Evolutionary conservation across 2,329 filamentous ascomycete genomes (phyloP).

Genomic region (Immersiporthe knoxdaviesiana): DNA sequence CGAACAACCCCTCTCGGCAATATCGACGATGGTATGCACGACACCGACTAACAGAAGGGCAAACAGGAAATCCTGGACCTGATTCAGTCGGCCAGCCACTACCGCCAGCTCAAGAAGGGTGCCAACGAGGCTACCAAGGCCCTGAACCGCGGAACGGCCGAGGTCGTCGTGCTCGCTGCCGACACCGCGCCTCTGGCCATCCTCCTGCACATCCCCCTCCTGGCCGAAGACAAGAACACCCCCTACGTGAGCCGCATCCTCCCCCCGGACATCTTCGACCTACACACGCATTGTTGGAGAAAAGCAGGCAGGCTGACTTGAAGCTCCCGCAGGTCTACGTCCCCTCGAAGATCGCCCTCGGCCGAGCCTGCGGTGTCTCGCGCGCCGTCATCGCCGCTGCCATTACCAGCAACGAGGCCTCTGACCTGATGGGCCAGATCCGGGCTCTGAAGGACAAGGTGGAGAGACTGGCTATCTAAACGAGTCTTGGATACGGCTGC

Average conservation of each 20-base stretch:
- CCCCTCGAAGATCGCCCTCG: conserved; percentile 80
- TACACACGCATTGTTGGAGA: no score
- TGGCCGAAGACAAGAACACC: conserved; percentile 78
- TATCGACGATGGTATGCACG: not conserved
- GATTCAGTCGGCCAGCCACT: conserved; percentile 71
- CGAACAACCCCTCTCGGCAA: conserved; percentile 42
- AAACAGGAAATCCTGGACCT: conserved; percentile 79
- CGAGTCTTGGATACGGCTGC: not conserved
- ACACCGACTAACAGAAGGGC: conserved; percentile 42
- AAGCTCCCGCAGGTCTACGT: conserved; percentile 66
- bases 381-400: conserved; percentile 83
- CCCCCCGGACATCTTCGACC: not conserved
- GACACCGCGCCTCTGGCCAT: conserved; percentile 89
- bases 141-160: conserved; percentile 85
- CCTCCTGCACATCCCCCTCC: conserved; percentile 83
- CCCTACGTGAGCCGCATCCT: conserved; percentile 2
- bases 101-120: conserved; percentile 84
- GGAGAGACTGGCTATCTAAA: conserved; percentile 90
- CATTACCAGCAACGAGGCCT: conserved; percentile 91
- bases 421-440: conserved; percentile 86
- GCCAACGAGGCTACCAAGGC: conserved; percentile 87
- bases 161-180: conserved; percentile 86
- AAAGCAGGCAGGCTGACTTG: not conserved
- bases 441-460: conserved; percentile 91
- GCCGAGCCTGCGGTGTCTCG: conserved; percentile 86